Evolutionary conservation across 352 stramenopile species (phyloP).

Genomic region (Globisporangium alternatum): DNA sequence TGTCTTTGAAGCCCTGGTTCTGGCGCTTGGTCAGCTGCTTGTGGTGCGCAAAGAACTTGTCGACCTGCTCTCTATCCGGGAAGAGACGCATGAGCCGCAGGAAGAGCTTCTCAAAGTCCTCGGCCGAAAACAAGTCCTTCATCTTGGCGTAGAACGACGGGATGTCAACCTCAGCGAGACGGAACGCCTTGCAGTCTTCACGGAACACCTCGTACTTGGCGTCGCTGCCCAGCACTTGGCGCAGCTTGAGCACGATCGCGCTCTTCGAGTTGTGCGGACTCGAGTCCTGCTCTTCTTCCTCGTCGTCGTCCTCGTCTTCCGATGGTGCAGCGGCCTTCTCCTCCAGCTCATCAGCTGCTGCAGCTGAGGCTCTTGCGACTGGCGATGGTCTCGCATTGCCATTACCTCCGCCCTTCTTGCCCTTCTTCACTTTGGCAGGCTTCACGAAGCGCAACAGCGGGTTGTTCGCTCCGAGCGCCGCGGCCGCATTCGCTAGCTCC

Average conservation of each 20-base stretch:
- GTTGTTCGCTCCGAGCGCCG: slow-evolving; percentile 77
- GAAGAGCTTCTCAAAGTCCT: slow-evolving; percentile 77
- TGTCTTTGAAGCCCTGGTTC: slow-evolving; percentile 41
- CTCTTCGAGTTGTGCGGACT: slow-evolving; percentile 55
- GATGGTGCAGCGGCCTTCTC: slow-evolving; percentile 36
- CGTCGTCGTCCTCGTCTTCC: slow-evolving; percentile 26
- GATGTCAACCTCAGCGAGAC: slow-evolving; percentile 48
- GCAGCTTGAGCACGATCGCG: slow-evolving; percentile 73
- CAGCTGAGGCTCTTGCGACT: neutral
- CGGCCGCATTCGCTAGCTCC: slow-evolving; percentile 54
- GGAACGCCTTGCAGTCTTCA: slow-evolving; percentile 72
- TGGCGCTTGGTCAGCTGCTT: slow-evolving; percentile 43
- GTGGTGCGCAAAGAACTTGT: slow-evolving; percentile 63
- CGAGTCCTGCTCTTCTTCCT: slow-evolving; percentile 36
- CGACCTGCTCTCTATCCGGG: slow-evolving; percentile 59
- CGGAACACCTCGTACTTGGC: slow-evolving; percentile 85
- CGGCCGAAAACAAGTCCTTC: slow-evolving; percentile 48
- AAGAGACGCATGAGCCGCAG: slow-evolving; percentile 72
- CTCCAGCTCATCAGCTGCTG: slow-evolving; percentile 31
- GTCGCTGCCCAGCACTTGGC: slow-evolving; percentile 68
- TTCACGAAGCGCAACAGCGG: slow-evolving; percentile 79
- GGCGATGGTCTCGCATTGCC: neutral
- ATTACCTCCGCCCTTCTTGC: slow-evolving; percentile 31
- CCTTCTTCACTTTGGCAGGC: slow-evolving; percentile 63
- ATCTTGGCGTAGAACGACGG: slow-evolving; percentile 76